A percentile compares a stretch with the other conserved stretches of the same genome.
These are phyloP conservation scores for Neonectria magnoliae DNA, from an alignment of 2,329 filamentous ascomycete genomes.

Conservation along the genomic window DNA sequence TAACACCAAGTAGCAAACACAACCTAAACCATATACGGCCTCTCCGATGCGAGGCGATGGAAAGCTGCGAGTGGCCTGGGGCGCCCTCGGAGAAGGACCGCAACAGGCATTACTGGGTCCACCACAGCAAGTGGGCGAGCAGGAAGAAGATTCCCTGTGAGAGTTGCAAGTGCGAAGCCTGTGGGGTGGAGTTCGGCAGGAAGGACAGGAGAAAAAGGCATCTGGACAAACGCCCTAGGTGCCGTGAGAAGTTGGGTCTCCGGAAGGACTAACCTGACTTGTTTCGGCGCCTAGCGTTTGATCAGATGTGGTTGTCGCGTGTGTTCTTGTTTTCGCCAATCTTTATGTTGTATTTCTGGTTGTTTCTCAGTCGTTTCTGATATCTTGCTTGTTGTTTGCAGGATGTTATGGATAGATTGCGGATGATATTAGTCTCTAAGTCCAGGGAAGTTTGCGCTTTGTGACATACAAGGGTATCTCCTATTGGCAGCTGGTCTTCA, in stretches of 20 bases:
- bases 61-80: background rate
- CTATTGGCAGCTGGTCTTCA: background rate
- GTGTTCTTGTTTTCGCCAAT: background rate
- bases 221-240: slow-evolving; percentile 14
- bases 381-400: background rate
- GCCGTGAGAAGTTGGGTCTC: slow-evolving; percentile 25
- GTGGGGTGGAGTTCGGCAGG: background rate
- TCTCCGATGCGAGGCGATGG: slow-evolving; percentile 5
- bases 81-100: slow-evolving; percentile 10
- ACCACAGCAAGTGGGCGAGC: slow-evolving; percentile 7
- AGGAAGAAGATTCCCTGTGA: background rate
- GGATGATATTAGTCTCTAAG: background rate
- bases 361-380: background rate
- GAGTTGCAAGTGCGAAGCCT: slow-evolving; percentile 13
- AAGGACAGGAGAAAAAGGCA: slow-evolving; percentile 26
- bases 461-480: too few relatives aligned
- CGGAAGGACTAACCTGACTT: background rate
- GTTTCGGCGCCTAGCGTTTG: background rate
- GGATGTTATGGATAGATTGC: background rate
- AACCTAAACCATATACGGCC: slow-evolving; percentile 7
- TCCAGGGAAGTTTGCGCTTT: background rate
- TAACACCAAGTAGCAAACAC: slow-evolving; percentile 14
- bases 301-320: background rate
- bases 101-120: slow-evolving; percentile 26
- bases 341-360: background rate